Evolutionary conservation across 2,329 filamentous ascomycete genomes (phyloP), one percentile per base, ranked within the genome.

Genomic region (Endocalyx cinctus): DNA sequence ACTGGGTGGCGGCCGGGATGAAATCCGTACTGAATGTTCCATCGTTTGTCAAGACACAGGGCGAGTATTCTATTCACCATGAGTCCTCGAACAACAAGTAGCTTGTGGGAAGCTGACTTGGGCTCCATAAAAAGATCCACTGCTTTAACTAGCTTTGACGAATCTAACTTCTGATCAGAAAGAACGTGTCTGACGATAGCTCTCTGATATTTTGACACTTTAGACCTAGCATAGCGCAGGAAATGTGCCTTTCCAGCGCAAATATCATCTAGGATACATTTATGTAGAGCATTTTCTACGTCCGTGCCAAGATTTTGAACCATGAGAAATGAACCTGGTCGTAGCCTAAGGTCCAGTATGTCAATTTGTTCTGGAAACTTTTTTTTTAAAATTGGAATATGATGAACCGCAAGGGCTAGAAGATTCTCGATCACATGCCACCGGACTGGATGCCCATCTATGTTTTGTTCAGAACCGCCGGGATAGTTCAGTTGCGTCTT

Each of bases 21-120:
- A 0, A 80, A 54, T 0, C 77, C 77, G 28, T 81, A 87, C 23
- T 75, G 66, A 0, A 87, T 81, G 27, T 82, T 80, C 77, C 74
- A 85, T 11, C 77, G 60, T 47, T 82, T 84, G 31, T 72, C 69
- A 0, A 84, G 48, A 5, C 67, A 72, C 8, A 78, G 66, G 2
- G 74, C 45, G 0, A 87, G 53, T 32, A 87, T 76, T 0, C 72
- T 61, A 34, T 78, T 67, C 0, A 74, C 65, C 0, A 87, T 50
- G 0, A 87, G 57, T 0, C 83, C 83, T 0, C 82, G 72, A 0
- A 87, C 51, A 0, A 84, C 64, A 7, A 77, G 68, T 0, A 82
- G 41, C 0, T 41, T 50, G 17, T 64, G 53, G 0, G 29, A 41
- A 4, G 59, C 46, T 1, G 50, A 42, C 1, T 53, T 46, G 2